Evolutionary conservation across 352 stramenopile genomes (phyloP), one percentile per base, ranked within the genome.

Genomic region (Phytophthora podocarpi): DNA sequence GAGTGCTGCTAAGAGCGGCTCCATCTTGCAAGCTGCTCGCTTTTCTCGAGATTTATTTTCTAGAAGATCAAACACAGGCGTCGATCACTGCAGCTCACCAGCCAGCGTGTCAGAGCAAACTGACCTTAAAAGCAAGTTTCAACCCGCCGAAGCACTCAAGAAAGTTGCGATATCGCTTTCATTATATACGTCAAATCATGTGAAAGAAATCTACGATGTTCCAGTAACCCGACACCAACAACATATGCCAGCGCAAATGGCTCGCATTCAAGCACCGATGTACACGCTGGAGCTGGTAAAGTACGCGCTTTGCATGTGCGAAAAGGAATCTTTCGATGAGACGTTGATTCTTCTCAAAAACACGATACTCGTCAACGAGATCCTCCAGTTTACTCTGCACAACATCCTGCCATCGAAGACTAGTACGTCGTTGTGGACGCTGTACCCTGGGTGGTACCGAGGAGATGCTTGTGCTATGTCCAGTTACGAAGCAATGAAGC

Each of bases 391-490:
- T 24, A 87, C 76, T 12, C 70, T 87, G 18, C 54, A 81, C 27
- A 57, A 76, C 23, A 18, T 45, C 3, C 39, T 40, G n/a, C 16
- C 35, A 26, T 11, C 42, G 15, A 49, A 47, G 5, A 35, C 21
- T 13, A 27, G 42, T 4, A 27, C 26, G 41, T 26, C 45, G 18
- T 35, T 51, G 1, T 76, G 71, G 70, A 49, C 24, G 0, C 46
- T 92, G 11, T 92, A 90, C 50, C 41, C 46, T 24, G 64, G 67
- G 1, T 92, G 81, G 81, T 90, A 89, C 39, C 75, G 77, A 35
- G 77, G 77, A 36, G 79, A 90, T 41, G 61, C 73, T 2, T 84
- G 67, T 26, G 73, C 82, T 1, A 57, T 92, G 11, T 63, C 72
- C 1, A 78, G 65, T 20, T 64, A 73, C 5, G 61, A 90, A 32